Evolutionary conservation across 306 rosid species (phyloP), one percentile per base, ranked within the genome.

Genomic region (Urtica urens): DNA sequence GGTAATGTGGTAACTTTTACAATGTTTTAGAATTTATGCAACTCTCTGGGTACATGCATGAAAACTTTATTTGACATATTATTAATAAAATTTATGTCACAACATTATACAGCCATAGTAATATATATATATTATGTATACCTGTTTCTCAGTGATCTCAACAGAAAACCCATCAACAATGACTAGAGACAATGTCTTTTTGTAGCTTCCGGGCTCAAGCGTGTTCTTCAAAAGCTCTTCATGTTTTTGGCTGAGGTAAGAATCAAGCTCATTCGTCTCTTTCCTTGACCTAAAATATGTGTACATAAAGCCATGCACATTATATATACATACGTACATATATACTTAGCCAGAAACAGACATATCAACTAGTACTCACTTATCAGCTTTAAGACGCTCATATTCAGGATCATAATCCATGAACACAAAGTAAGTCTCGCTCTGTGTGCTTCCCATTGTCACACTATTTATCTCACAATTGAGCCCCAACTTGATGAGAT

Each of bases 361-460:
- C n/a, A n/a, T n/a, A n/a, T 27, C 3, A 12, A 25, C 42, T 13
- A 45, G 9, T 8, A 69, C 77, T 62, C 11, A 83, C 93, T 82
- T 76, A 66, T 80, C 66, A 44, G 87, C 68, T 43, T 66, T 69
- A 63, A 88, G 93, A 49, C 77, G 78, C 46, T 74, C 80, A 48
- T 88, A 83, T 56, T 83, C 77, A 15, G 88, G 88, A 81, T 88
- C 96, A 20, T 76, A 83, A 73, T 59, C 83, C 94, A 88, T 70
- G 78, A 88, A 81, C 56, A 88, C 93, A 43, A 76, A 88, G 78
- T 80, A 78, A 14, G 81, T 63, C 59, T 83, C 94, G 2, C 39
- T 26, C 55, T 48, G 49, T 51, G 68, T 42, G 67, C 72, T 67
- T 46, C 45, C 81, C 96, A 76, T 80, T 31, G 2, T 10, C 18